Percentiles rank a stretch among this genome's conserved stretches.
Conservation (phyloP, 1,284 basidiomycete species). For the Cystobasidiaceae sp. region DNA sequence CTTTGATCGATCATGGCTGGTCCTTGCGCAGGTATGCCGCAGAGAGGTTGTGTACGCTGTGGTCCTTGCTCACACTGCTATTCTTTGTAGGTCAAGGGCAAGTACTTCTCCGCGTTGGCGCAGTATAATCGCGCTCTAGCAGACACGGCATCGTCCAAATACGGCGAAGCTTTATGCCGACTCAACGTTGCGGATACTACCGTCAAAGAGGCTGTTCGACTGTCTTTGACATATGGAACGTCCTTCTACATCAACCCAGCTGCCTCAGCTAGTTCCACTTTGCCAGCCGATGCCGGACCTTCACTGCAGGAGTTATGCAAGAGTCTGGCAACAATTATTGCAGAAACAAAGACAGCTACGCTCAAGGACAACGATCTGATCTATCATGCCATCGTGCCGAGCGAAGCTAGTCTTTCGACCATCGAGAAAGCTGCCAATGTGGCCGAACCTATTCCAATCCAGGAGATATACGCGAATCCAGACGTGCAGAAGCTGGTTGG, state of each 20-base stretch:
- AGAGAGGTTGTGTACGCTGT: too few species aligned
- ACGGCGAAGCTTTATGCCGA: slow-evolving; percentile 81
- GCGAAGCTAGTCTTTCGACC: slow-evolving; percentile 68
- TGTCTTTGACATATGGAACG: slow-evolving; percentile 65
- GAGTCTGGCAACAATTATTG: slow-evolving; percentile 68
- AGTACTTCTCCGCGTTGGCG: slow-evolving; percentile 77
- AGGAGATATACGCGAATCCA: slow-evolving; percentile 83
- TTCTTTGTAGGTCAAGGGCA: slow-evolving; percentile 68
- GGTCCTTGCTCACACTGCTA: neutral
- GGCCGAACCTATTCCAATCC: slow-evolving; percentile 77
- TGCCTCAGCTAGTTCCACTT: slow-evolving; percentile 55
- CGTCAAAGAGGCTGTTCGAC: slow-evolving; percentile 76
- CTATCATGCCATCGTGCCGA: slow-evolving; percentile 88
- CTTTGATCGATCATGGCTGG: slow-evolving; percentile 92
- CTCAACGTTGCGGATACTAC: slow-evolving; percentile 70
- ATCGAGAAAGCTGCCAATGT: slow-evolving; percentile 70
- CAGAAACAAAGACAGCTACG: slow-evolving; percentile 69
- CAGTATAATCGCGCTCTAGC: slow-evolving; percentile 81
- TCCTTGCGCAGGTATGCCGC: slow-evolving; percentile 64
- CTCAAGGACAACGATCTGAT: slow-evolving; percentile 93
- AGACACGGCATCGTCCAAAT: slow-evolving; percentile 69
- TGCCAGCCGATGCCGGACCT: slow-evolving; percentile 79
- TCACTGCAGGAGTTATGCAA: slow-evolving; percentile 77
- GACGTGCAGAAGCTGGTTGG: slow-evolving; percentile 96
- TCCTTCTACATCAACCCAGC: slow-evolving; percentile 59